These are phyloP conservation scores for Micractinium sp. DNA, from an alignment of 139 green algal species.

Conservation along the genomic window DNA sequence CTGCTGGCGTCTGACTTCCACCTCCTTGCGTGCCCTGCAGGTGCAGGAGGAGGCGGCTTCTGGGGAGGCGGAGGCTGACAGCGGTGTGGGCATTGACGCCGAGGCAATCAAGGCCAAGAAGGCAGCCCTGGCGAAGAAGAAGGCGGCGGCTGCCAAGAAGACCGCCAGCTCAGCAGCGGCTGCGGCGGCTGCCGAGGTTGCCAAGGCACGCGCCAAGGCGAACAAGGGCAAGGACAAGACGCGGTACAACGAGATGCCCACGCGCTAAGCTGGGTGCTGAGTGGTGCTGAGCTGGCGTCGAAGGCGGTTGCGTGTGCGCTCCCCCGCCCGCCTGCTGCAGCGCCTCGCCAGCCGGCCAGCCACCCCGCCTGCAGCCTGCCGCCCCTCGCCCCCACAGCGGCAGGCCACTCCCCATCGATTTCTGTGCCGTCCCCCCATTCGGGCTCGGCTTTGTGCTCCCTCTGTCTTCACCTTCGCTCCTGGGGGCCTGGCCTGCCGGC, in stretches of 20 bases:
- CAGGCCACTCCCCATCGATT: no score
- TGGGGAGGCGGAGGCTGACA: background rate
- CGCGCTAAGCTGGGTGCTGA: constrained; percentile 7
- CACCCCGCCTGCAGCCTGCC: no score
- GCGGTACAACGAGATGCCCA: constrained; percentile 52
- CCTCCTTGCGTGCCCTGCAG: background rate
- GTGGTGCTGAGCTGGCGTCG: background rate
- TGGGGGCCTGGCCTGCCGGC: no score
- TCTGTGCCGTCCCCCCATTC: no score
- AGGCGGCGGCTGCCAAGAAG: constrained; percentile 24
- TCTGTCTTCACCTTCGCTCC: no score
- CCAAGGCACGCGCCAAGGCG: constrained; percentile 46
- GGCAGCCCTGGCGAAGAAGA: constrained; percentile 48
- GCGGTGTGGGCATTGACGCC: constrained; percentile 4
- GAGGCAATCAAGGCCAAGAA: constrained; percentile 40
- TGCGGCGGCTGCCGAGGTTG: constrained; percentile 35
- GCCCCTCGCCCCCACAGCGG: no score
- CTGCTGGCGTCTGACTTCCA: background rate
- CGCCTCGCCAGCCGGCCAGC: no score
- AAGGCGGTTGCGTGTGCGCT: background rate
- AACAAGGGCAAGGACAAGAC: constrained; percentile 45
- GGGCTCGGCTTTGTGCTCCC: no score
- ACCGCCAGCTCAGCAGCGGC: constrained; percentile 17
- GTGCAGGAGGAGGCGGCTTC: background rate
- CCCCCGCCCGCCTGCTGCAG: background rate